Evolutionary conservation across 805 yeast species (phyloP).

Genomic region (Wickerhamomyces bovis): DNA sequence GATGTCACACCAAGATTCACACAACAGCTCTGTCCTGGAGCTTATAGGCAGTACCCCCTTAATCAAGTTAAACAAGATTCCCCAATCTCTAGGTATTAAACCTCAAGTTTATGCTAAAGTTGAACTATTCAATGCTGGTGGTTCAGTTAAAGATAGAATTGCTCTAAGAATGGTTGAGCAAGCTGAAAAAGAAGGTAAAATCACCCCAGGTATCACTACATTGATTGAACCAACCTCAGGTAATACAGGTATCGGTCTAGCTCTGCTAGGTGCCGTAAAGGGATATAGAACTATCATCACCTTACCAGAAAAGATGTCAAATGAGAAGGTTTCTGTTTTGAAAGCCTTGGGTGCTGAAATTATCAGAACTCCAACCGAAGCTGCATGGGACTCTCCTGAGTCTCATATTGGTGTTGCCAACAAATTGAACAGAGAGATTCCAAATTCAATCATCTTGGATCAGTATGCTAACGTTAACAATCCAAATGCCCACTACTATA

Average conservation of each 20-base stretch:
- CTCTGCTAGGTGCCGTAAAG: slow-evolving; percentile 78
- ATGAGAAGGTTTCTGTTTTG: slow-evolving; percentile 81
- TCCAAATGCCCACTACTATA: slow-evolving; percentile 78
- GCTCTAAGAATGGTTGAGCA: slow-evolving; percentile 83
- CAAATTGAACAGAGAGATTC: slow-evolving; percentile 74
- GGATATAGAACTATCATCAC: slow-evolving; percentile 87
- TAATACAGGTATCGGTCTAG: slow-evolving; percentile 87
- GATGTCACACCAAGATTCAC: slow-evolving; percentile 2
- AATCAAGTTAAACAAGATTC: slow-evolving; percentile 67
- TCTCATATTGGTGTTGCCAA: slow-evolving; percentile 86
- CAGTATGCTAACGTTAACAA: slow-evolving; percentile 76
- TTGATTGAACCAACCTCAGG: slow-evolving; percentile 89
- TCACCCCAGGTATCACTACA: slow-evolving; percentile 83
- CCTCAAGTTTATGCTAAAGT: slow-evolving; percentile 69
- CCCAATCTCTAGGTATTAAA: slow-evolving; percentile 68
- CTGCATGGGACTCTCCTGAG: slow-evolving; percentile 91
- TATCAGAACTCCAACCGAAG: slow-evolving; percentile 86
- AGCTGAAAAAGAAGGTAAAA: slow-evolving; percentile 71
- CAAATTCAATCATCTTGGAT: slow-evolving; percentile 78
- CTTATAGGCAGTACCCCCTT: slow-evolving; percentile 84
- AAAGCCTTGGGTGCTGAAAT: slow-evolving; percentile 89
- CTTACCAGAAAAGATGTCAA: slow-evolving; percentile 87
- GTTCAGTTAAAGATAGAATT: slow-evolving; percentile 84
- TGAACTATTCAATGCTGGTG: slow-evolving; percentile 84
- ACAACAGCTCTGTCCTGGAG: slow-evolving; percentile 45